Evolutionary conservation across 768 basidiomycete species (phyloP), one percentile per base, ranked within the genome.

Genomic region (Kondoa malvinella): DNA sequence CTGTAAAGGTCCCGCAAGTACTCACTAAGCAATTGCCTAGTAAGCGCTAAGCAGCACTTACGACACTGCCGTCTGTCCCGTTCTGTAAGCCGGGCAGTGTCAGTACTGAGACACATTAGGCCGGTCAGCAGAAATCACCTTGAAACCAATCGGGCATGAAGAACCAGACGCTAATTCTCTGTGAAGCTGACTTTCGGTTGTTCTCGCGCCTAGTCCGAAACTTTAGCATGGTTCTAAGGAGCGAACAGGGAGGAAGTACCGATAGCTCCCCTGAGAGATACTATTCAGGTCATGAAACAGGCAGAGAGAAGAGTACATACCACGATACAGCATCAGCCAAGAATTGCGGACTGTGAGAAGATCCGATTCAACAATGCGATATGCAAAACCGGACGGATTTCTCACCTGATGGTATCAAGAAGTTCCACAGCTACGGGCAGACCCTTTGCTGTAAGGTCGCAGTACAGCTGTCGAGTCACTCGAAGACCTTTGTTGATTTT

Each of bases 121-220:
- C 40, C 40, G 40, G n/a, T n/a, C n/a, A n/a, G n/a, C n/a, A n/a
- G 21, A 50, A 50, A 8, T 50, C 12, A 50, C 40, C 40, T 99
- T 99, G 85, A 99, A 99, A 8, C 91, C 80, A 71, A 96, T 90
- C 26, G 95, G 92, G 86, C 95, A 97, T 64, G 92, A 95, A 29
- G 89, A 86, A 75, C 92, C 94, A 2, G 88, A 91, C 2, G 91
- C 92, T 58, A 96, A 86, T 78, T 96, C 95, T 68, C 95, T 86
- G 75, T 97, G 95, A 4, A 99, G 84, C 78, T 97, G 94, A 1
- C 88, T 89, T 78, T 99, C 95, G 40, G 95, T 99, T 0, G 95
- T 97, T 65, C 95, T 83, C 1, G 95, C 95, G 29, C 95, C 4
- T 50, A 50, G 40, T 50, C 8, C 21, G 21, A 50, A 21, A 50